Evolutionary conservation across 805 yeast genomes (phyloP).

Genomic region (Dipodascus geniculatus): DNA sequence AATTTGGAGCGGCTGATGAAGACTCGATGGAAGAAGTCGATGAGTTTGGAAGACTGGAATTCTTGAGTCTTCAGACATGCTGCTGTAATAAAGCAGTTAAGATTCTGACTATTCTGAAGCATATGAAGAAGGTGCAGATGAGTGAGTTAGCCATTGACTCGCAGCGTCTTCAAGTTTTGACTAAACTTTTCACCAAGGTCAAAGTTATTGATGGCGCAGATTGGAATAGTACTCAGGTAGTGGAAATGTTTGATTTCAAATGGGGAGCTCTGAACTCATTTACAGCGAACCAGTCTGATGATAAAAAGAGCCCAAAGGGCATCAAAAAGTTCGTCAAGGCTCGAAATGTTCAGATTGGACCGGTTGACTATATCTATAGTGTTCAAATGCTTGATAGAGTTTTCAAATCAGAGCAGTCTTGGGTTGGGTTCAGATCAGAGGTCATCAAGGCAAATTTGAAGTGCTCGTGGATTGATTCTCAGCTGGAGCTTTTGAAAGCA

Average conservation of each 20-base stretch:
- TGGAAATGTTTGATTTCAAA: background rate
- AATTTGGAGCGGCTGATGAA: background rate
- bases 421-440: background rate
- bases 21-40: background rate
- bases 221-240: background rate
- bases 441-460: background rate
- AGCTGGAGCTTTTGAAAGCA: background rate
- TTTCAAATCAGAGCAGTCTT: background rate
- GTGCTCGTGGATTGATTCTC: background rate
- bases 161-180: background rate
- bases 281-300: background rate
- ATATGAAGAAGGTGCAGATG: background rate
- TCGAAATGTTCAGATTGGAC: background rate
- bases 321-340: background rate
- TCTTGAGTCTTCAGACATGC: background rate
- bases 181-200: background rate
- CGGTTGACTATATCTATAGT: background rate
- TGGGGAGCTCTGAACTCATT: background rate
- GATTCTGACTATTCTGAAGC: background rate
- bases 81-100: background rate
- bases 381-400: background rate
- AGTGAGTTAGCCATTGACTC: background rate
- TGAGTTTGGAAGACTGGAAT: background rate
- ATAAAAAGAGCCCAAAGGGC: background rate
- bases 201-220: background rate